These are phyloP conservation scores for Entomophthora muscae DNA, from an alignment of 371 early-diverging fungal species.

Conservation along the genomic window DNA sequence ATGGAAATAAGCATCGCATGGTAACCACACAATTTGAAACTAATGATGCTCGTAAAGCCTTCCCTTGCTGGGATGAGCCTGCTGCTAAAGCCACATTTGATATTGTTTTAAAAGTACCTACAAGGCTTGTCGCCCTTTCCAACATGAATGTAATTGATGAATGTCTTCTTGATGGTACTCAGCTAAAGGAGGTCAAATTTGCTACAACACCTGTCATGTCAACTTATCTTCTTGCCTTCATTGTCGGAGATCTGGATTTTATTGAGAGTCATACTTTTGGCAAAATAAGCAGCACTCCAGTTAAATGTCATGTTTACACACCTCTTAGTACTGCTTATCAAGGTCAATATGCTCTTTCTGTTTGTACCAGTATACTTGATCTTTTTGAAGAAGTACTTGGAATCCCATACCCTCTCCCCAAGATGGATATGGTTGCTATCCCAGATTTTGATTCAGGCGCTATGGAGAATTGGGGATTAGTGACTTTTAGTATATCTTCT, in stretches of 20 bases:
- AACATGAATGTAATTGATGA: constrained; percentile 58
- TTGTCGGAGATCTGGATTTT: constrained; percentile 76
- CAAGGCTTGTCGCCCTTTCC: constrained; percentile 49
- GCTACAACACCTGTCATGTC: constrained; percentile 45
- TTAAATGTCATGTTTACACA: constrained; percentile 61
- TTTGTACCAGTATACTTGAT: constrained; percentile 47
- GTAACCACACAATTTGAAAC: constrained; percentile 86
- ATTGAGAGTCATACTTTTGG: constrained; percentile 53
- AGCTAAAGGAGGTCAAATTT: constrained; percentile 38
- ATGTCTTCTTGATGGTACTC: constrained; percentile 11
- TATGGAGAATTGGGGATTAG: constrained; percentile 93
- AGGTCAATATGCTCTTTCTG: constrained; percentile 62
- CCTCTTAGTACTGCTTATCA: constrained; percentile 37
- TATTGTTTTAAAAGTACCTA: constrained; percentile 48
- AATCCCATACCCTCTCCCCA: constrained; percentile 69
- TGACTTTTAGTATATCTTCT: constrained; percentile 70
- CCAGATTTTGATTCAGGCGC: constrained; percentile 81
- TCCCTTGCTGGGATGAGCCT: constrained; percentile 90
- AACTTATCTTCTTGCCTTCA: constrained; percentile 60
- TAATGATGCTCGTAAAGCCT: constrained; percentile 69
- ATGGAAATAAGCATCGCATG: constrained; percentile 42
- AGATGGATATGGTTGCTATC: constrained; percentile 79
- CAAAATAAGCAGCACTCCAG: constrained; percentile 32
- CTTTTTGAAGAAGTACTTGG: constrained; percentile 64
- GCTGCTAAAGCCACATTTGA: constrained; percentile 77